Conservation (phyloP, 257 asterid genomes). For the Penstemon eatonii region DNA sequence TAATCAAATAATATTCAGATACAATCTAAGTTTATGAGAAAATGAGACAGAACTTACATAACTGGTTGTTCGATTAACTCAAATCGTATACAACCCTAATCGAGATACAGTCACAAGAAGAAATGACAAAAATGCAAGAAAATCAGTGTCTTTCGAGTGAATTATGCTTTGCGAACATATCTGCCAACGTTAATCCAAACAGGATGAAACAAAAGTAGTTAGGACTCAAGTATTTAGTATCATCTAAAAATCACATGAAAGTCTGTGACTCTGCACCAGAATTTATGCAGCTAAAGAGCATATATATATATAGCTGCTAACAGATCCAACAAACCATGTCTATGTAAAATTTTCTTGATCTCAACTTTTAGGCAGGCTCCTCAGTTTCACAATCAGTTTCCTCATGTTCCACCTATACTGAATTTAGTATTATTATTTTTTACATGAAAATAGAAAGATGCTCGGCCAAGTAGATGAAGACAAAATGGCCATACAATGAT, state of each 20-base stretch:
- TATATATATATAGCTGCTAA: conserved; percentile 10
- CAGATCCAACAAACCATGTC: neutral
- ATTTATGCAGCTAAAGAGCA: neutral
- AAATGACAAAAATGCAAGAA: conserved; percentile 3
- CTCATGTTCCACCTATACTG: neutral
- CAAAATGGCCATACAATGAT: no score
- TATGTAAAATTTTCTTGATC: neutral
- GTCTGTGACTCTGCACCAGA: conserved; percentile 26
- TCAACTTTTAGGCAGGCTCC: no score
- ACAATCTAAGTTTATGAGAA: neutral
- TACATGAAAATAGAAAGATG: neutral
- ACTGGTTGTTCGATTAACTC: neutral
- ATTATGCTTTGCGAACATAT: conserved; percentile 7
- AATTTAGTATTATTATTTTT: no score
- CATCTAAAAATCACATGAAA: conserved; percentile 32
- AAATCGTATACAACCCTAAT: no score
- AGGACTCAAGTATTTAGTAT: conserved; percentile 4
- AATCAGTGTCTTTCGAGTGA: neutral
- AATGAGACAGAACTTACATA: neutral
- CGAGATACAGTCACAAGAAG: neutral
- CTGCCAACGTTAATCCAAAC: conserved; percentile 27
- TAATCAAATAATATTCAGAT: no score
- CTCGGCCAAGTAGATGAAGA: neutral
- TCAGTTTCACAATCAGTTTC: neutral
- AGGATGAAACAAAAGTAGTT: conserved; percentile 40